phyloP scores from a whole-genome alignment of 2,329 filamentous ascomycete species.

The Monilinia fructigena region DNA sequence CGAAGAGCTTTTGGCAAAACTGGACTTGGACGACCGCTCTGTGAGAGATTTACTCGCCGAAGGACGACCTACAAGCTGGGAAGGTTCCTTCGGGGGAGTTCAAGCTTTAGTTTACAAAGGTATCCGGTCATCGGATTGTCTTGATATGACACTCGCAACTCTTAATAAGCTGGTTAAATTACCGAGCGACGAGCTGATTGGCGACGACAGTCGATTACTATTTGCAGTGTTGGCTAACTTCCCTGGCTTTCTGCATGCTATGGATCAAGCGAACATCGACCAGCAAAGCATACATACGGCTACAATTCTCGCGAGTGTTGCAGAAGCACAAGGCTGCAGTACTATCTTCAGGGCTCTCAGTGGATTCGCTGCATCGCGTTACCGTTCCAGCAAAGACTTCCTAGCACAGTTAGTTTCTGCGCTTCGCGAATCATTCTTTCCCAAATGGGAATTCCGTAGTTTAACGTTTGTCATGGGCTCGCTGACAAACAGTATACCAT shows the following conservation, averaged over 20 bases:
- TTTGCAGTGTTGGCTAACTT: constrained; percentile 91
- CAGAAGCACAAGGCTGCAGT: constrained; percentile 68
- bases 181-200: constrained; percentile 77
- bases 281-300: constrained; percentile 61
- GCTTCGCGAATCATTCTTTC: constrained; percentile 75
- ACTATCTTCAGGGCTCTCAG: constrained; percentile 68
- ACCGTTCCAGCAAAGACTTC: constrained; percentile 71
- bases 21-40: constrained; percentile 71
- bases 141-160: constrained; percentile 73
- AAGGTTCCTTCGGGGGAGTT: constrained; percentile 82
- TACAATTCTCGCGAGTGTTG: constrained; percentile 66
- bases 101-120: constrained; percentile 89
- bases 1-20: constrained; percentile 77
- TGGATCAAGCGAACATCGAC: constrained; percentile 64
- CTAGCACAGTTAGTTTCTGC: constrained; percentile 70
- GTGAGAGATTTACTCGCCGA: constrained; percentile 72
- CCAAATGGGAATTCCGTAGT: constrained; percentile 77
- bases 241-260: constrained; percentile 75
- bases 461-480: constrained; percentile 88
- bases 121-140: constrained; percentile 78
- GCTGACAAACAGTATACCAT: constrained; percentile 81
- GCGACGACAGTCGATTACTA: constrained; percentile 76
- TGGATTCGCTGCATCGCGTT: constrained; percentile 66
- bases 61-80: constrained; percentile 81
- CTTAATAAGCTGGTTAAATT: constrained; percentile 77